phyloP scores from a whole-genome alignment of 768 basidiomycete species.

The Cyathus striatus region DNA sequence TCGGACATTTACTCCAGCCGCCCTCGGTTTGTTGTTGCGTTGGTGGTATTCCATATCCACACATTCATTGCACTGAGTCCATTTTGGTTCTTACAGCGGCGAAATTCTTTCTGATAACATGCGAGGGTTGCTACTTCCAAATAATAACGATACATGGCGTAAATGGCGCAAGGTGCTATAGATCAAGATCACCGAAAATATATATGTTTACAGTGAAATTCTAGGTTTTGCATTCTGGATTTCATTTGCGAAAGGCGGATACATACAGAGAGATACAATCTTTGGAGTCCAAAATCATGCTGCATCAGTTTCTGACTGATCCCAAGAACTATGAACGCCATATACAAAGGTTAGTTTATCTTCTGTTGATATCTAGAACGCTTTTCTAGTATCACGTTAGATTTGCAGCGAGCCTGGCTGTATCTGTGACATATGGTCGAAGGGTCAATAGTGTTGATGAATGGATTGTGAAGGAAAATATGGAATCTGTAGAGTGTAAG shows the following conservation, averaged over 20 bases:
- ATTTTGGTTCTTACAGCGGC: constrained; percentile 18
- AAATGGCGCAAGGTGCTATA: constrained; percentile 45
- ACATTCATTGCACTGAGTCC: not conserved
- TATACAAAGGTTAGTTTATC: constrained; percentile 26
- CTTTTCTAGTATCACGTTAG: constrained; percentile 14
- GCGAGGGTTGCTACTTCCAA: constrained; percentile 39
- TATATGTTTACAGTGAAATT: not conserved
- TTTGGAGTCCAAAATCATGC: constrained; percentile 37
- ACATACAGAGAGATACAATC: constrained; percentile 42
- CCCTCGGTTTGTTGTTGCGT: constrained; percentile 41
- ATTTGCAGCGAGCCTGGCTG: constrained; percentile 40
- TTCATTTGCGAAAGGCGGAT: constrained; percentile 34
- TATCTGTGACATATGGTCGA: constrained; percentile 37
- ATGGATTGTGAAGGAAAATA: constrained; percentile 42
- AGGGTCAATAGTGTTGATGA: constrained; percentile 39
- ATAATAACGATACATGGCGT: constrained; percentile 39
- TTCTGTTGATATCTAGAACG: not conserved
- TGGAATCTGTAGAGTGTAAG: constrained; percentile 38
- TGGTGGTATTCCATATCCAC: constrained; percentile 4
- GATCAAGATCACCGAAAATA: not conserved
- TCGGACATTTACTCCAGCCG: constrained; percentile 42
- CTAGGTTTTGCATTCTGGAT: constrained; percentile 39
- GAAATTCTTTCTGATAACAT: constrained; percentile 42
- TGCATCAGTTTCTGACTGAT: constrained; percentile 33
- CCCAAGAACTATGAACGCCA: constrained; percentile 35